Conservation (phyloP, 257 asterid genomes). For the Plantago major region DNA sequence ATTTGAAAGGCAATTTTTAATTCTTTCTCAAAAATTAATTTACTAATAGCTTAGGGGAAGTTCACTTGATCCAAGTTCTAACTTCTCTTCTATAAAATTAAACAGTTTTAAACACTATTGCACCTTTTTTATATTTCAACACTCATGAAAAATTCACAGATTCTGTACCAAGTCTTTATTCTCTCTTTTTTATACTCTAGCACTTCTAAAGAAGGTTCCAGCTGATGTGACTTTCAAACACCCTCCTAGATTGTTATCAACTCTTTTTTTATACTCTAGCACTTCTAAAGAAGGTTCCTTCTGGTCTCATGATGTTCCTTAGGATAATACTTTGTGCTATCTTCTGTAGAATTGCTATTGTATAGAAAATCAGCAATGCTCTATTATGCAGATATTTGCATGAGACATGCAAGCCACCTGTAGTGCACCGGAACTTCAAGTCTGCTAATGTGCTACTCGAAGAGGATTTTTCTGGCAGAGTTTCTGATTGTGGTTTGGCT, state of each 20-base stretch:
- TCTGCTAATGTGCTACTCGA: slow-evolving; percentile 70
- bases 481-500: slow-evolving; percentile 84
- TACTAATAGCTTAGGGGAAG: too few species aligned
- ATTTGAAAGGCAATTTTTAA: too few species aligned
- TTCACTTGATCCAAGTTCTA: too few species aligned
- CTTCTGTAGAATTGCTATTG: neutral
- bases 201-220: neutral
- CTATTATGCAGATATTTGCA: slow-evolving; percentile 71
- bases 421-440: slow-evolving; percentile 76
- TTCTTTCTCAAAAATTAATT: too few species aligned
- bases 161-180: neutral
- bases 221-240: neutral
- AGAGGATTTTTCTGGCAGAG: slow-evolving; percentile 52
- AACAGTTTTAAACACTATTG: too few species aligned
- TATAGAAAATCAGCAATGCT: slow-evolving; percentile 21
- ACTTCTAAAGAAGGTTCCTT: too few species aligned
- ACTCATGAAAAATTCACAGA: neutral
- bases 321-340: neutral
- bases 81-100: too few species aligned
- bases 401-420: slow-evolving; percentile 64
- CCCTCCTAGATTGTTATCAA: too few species aligned
- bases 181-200: neutral
- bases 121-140: neutral
- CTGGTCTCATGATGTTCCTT: neutral
- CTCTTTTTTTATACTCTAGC: too few species aligned